Conservation (phyloP, 352 stramenopile genomes). For the Phytophthora ramorum region DNA sequence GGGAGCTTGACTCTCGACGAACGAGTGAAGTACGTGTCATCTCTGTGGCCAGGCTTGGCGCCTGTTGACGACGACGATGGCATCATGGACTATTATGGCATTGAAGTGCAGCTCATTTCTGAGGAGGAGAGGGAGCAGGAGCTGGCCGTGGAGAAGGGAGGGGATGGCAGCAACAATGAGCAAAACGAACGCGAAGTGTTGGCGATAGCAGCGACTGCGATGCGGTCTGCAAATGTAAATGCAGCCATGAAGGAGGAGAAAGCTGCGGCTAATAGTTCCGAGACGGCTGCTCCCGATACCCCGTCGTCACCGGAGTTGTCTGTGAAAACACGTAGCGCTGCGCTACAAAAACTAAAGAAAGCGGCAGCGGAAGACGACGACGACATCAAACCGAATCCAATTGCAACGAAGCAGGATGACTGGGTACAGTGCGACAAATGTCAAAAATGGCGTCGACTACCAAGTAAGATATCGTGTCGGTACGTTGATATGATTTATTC, state of each 20-base stretch:
- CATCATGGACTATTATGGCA: conserved; percentile 80
- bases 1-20: conserved; percentile 58
- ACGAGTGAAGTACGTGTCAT: conserved; percentile 71
- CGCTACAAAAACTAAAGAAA: conserved; percentile 58
- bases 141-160: conserved; percentile 19
- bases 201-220: background rate
- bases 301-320: conserved; percentile 42
- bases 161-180: background rate
- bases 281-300: conserved; percentile 15
- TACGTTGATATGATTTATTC: background rate
- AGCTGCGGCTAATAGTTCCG: conserved; percentile 11
- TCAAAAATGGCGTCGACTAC: conserved; percentile 82
- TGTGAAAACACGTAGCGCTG: conserved; percentile 60
- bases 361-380: conserved; percentile 52
- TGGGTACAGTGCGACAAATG: conserved; percentile 91
- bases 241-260: conserved; percentile 17
- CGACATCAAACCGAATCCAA: conserved; percentile 50
- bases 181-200: background rate
- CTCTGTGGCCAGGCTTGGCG: conserved; percentile 68
- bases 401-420: conserved; percentile 81
- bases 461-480: conserved; percentile 50
- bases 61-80: conserved; percentile 73
- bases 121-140: conserved; percentile 67
- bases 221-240: background rate
- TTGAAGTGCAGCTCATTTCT: conserved; percentile 77